A percentile compares a stretch with the other conserved stretches of the same genome.
These are phyloP conservation scores for Cutaneotrichosporon mucoides DNA, from an alignment of 1,284 basidiomycete genomes.

Conservation along the genomic window DNA sequence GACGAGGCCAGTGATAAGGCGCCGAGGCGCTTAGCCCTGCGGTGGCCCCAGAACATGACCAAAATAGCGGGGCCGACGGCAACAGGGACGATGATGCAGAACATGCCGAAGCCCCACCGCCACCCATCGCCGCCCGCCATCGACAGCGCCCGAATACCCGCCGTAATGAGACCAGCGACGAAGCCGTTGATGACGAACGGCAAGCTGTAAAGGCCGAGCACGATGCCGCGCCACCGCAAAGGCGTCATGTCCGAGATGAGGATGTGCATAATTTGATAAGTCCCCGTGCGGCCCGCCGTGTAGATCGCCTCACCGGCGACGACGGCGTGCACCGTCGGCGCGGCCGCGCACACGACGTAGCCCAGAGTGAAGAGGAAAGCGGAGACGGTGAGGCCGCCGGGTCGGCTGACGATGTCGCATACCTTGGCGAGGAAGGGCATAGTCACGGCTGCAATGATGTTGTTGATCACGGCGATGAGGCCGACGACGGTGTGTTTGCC, in stretches of 20 bases:
- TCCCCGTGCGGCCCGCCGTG: constrained; percentile 39
- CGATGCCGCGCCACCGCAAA: constrained; percentile 69
- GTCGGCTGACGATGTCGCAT: constrained; percentile 33
- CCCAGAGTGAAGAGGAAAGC: constrained; percentile 39
- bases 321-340: constrained; percentile 32
- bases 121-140: constrained; percentile 43
- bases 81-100: constrained; percentile 24
- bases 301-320: constrained; percentile 40
- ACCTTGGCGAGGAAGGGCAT: constrained; percentile 46
- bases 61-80: constrained; percentile 30
- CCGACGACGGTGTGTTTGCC: constrained; percentile 42
- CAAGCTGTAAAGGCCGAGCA: constrained; percentile 63
- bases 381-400: constrained; percentile 23
- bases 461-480: constrained; percentile 39
- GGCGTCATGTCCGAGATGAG: constrained; percentile 65
- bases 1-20: constrained; percentile 35
- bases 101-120: constrained; percentile 59
- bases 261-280: constrained; percentile 22
- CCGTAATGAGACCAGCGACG: constrained; percentile 50
- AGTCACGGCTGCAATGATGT: constrained; percentile 40
- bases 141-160: constrained; percentile 53
- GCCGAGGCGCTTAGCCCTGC: constrained; percentile 42
- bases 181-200: constrained; percentile 54
- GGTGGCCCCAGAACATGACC: constrained; percentile 47
- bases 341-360: constrained; percentile 35